Evolutionary conservation across 768 basidiomycete genomes (phyloP).

Genomic region (Hericium erinaceus): DNA sequence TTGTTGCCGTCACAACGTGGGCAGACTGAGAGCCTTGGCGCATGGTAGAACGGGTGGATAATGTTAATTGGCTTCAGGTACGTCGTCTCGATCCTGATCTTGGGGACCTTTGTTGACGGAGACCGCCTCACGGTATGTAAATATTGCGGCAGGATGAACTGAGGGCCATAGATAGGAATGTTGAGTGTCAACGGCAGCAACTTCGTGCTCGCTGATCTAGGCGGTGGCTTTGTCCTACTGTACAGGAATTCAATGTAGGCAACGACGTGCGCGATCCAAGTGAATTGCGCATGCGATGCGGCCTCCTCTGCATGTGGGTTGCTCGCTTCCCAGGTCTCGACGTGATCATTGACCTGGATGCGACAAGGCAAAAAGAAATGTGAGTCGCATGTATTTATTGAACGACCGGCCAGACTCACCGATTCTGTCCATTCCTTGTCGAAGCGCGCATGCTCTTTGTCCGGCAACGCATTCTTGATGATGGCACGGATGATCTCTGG

Average conservation of each 20-base stretch:
- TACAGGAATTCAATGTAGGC: not conserved
- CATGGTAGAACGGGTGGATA: not conserved
- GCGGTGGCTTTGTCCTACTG: no score
- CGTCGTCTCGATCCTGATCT: not conserved
- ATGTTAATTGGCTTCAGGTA: not conserved
- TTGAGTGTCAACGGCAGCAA: not conserved
- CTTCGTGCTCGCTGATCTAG: no score
- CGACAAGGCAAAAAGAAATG: no score
- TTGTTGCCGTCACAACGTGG: not conserved
- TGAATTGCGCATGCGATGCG: not conserved
- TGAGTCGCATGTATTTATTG: no score
- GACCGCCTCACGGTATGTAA: not conserved
- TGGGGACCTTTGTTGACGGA: not conserved
- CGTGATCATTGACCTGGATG: not conserved
- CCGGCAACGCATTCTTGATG: no score
- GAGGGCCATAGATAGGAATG: not conserved
- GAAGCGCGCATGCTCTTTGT: not conserved
- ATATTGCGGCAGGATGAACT: not conserved
- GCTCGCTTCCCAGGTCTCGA: not conserved
- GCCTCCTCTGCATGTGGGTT: not conserved
- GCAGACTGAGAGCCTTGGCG: not conserved
- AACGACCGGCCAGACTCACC: no score
- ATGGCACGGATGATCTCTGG: no score
- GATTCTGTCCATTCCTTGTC: not conserved
- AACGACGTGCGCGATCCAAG: not conserved